phyloP scores from a whole-genome alignment of 345 rosid species.

The Eucalyptus brandiana region DNA sequence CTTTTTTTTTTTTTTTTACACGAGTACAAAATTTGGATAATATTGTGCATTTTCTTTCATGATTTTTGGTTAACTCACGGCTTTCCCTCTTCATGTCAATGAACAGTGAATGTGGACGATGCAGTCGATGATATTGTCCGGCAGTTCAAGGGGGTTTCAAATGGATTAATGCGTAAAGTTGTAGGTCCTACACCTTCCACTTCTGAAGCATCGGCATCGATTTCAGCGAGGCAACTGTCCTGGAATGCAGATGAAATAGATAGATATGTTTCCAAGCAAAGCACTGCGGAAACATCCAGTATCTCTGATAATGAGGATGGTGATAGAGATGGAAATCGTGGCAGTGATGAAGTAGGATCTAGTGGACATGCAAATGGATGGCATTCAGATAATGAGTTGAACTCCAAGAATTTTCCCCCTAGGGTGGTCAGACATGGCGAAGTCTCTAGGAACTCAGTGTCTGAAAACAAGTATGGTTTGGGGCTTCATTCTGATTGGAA shows the following conservation, averaged over 20 bases:
- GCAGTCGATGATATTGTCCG: constrained; percentile 94
- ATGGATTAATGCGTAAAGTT: constrained; percentile 77
- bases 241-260: constrained; percentile 54
- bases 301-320: constrained; percentile 62
- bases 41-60: neutral
- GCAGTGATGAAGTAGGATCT: constrained; percentile 31
- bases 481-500: constrained; percentile 18
- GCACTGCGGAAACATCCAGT: constrained; percentile 42
- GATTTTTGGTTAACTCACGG: neutral
- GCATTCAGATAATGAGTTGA: constrained; percentile 83
- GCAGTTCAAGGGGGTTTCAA: constrained; percentile 88
- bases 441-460: constrained; percentile 16
- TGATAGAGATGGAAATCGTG: constrained; percentile 28
- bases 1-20: neutral
- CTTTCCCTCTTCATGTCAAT: neutral
- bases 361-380: constrained; percentile 35
- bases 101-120: constrained; percentile 93
- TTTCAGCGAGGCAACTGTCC: constrained; percentile 28
- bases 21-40: neutral
- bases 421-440: constrained; percentile 27
- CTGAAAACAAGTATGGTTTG: constrained; percentile 15
- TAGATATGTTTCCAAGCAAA: constrained; percentile 25
- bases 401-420: constrained; percentile 39
- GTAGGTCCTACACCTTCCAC: constrained; percentile 38
- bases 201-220: constrained; percentile 19